phyloP scores from a whole-genome alignment of 306 rosid species.

The Cotoneaster glaucophyllus region DNA sequence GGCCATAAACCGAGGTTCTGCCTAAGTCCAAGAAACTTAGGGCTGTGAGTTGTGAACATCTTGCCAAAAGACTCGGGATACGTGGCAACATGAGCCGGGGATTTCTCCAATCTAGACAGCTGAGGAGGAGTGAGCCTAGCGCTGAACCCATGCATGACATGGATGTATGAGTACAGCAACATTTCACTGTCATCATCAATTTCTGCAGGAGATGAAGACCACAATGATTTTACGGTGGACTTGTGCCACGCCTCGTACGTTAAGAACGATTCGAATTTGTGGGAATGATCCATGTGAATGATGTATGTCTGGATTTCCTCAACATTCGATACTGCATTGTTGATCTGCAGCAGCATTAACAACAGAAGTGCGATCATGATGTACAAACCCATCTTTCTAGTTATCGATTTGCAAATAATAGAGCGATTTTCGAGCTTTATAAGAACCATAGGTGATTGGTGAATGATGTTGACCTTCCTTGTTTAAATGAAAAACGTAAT shows the following conservation, averaged over 20 bases:
- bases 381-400: not conserved
- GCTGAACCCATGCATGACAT: constrained; percentile 25
- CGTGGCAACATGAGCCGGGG: not conserved
- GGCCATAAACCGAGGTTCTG: not conserved
- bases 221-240: constrained; percentile 7
- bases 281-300: constrained; percentile 1
- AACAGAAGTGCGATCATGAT: not conserved
- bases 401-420: not conserved
- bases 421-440: not conserved
- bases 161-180: constrained; percentile 2
- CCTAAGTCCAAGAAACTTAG: constrained; percentile 13
- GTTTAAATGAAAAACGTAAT: not conserved
- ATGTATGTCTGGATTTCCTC: constrained; percentile 6
- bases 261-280: not conserved
- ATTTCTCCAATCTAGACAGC: not conserved
- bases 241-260: constrained; percentile 12
- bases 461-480: not conserved
- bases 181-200: not conserved
- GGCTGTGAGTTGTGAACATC: constrained; percentile 15
- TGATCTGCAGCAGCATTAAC: not conserved
- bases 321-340: not conserved
- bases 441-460: not conserved
- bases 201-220: not conserved
- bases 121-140: constrained; percentile 13
- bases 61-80: constrained; percentile 15